Conservation (phyloP, 2,329 filamentous ascomycete species). For the Exserohilum rostratum region DNA sequence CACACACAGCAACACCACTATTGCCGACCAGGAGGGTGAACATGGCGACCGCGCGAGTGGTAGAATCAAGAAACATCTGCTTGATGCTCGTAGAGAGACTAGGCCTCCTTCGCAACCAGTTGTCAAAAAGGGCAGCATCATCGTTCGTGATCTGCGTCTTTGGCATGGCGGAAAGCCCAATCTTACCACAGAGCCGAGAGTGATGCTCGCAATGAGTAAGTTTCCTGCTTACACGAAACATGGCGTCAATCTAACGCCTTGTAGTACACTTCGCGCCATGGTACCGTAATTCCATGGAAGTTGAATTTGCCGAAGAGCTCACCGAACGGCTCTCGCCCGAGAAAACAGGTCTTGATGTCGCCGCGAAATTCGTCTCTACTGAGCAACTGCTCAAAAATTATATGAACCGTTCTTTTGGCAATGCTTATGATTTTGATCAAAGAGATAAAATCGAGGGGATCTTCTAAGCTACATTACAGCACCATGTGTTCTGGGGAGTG, state of each 20-base stretch:
- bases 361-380: conserved; percentile 56
- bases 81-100: conserved; percentile 23
- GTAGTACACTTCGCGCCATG: conserved; percentile 61
- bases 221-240: background rate
- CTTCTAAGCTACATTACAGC: conserved; percentile 18
- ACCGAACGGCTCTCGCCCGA: conserved; percentile 53
- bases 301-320: conserved; percentile 61
- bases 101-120: conserved; percentile 32
- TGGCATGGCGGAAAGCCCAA: conserved; percentile 62
- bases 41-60: conserved; percentile 40
- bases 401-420: conserved; percentile 64
- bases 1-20: conserved; percentile 50
- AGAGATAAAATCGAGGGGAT: conserved; percentile 32
- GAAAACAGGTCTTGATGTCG: conserved; percentile 55
- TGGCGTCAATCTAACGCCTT: conserved; percentile 3
- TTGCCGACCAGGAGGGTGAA: conserved; percentile 50
- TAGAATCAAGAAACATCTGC: conserved; percentile 33
- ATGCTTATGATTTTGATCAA: conserved; percentile 68
- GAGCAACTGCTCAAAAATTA: conserved; percentile 56
- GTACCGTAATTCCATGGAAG: conserved; percentile 64
- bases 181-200: conserved; percentile 47
- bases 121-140: conserved; percentile 53
- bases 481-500: background rate
- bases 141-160: conserved; percentile 56
- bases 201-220: conserved; percentile 53